Evolutionary conservation across 768 basidiomycete species (phyloP).

Genomic region (Suillus subaureus): DNA sequence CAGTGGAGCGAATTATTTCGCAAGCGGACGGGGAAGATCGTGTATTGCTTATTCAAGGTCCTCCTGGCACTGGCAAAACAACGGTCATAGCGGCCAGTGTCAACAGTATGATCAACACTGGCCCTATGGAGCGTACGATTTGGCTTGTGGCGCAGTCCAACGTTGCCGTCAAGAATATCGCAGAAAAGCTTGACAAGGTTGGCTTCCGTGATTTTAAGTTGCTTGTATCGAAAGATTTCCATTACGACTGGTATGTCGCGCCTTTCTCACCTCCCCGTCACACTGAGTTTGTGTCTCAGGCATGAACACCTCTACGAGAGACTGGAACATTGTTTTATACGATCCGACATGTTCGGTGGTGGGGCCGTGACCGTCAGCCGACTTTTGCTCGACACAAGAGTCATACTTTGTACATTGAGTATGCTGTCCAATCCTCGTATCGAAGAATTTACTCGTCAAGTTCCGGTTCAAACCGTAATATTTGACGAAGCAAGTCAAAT

Average conservation of each 20-base stretch:
- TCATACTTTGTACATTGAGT: conserved; percentile 50
- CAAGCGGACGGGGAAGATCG: conserved; percentile 17
- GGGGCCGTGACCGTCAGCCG: conserved; percentile 20
- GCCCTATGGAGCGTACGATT: conserved; percentile 20
- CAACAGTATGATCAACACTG: conserved; percentile 20
- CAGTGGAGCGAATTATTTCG: conserved; percentile 35
- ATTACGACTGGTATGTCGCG: conserved; percentile 44
- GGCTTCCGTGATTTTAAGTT: conserved; percentile 39
- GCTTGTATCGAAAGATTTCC: conserved; percentile 49
- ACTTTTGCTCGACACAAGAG: conserved; percentile 30
- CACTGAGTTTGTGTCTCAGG: conserved; percentile 31
- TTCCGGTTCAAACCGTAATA: conserved; percentile 41
- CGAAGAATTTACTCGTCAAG: conserved; percentile 18
- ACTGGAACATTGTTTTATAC: conserved; percentile 38
- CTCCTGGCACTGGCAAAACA: conserved; percentile 49
- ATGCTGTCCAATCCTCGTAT: conserved; percentile 41
- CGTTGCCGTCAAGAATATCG: conserved; percentile 56
- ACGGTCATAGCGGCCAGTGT: conserved; percentile 43
- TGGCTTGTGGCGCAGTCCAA: conserved; percentile 53
- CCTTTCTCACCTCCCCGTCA: neutral
- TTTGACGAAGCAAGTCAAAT: conserved; percentile 54
- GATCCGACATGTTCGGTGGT: conserved; percentile 33
- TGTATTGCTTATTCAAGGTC: conserved; percentile 35
- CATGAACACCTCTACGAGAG: conserved; percentile 51
- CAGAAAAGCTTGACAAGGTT: conserved; percentile 42